Evolutionary conservation across 2,329 filamentous ascomycete genomes (phyloP).

Genomic region (Ophiostoma australiae): DNA sequence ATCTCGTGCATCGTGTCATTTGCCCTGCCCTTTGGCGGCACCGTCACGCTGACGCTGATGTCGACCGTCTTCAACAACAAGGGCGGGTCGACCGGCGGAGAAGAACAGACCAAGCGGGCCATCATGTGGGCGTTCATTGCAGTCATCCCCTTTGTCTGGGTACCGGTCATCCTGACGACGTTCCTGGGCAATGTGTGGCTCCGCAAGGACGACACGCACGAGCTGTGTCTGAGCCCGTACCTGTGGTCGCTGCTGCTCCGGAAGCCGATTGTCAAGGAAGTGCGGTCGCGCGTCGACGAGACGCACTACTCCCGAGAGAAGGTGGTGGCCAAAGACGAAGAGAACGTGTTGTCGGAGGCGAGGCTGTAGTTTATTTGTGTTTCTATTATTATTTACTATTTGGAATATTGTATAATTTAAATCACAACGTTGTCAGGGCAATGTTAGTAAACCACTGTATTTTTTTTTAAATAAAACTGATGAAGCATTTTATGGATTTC

Average conservation of each 20-base stretch:
- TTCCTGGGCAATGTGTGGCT: slow-evolving; percentile 33
- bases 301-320: neutral
- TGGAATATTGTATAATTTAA: too few relatives aligned
- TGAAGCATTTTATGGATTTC: neutral
- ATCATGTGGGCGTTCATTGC: slow-evolving; percentile 27
- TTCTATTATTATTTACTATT: neutral
- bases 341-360: neutral
- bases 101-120: slow-evolving; percentile 37
- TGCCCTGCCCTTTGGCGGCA: slow-evolving; percentile 59
- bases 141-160: slow-evolving; percentile 35
- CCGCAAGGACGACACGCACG: slow-evolving; percentile 19
- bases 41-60: slow-evolving; percentile 62
- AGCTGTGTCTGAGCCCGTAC: neutral
- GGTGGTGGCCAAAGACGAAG: neutral
- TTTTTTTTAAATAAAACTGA: neutral
- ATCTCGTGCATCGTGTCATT: slow-evolving; percentile 58
- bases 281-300: neutral
- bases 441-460: neutral
- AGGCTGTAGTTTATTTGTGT: neutral
- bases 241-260: neutral
- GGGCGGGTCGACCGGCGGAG: slow-evolving; percentile 14
- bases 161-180: slow-evolving; percentile 30
- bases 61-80: slow-evolving; percentile 62
- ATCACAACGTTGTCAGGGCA: neutral
- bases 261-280: neutral